Conservation (phyloP, 2,329 filamentous ascomycete species). For the Penicillium sumatraense region DNA sequence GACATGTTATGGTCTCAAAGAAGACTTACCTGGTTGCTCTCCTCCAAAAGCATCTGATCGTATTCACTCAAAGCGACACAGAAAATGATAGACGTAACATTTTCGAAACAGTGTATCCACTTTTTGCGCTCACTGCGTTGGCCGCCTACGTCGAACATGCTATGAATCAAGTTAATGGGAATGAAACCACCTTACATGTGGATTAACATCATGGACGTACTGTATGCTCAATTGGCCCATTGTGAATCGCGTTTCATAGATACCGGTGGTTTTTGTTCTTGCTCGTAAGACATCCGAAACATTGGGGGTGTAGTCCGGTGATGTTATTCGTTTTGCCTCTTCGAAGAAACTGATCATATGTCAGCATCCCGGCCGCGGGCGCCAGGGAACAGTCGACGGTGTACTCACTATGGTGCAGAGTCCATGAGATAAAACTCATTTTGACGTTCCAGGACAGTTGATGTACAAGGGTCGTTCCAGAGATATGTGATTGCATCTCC, state of each 20-base stretch:
- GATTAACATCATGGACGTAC: conserved; percentile 61
- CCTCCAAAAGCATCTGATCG: conserved; percentile 93
- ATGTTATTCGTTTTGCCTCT: conserved; percentile 82
- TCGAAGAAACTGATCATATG: conserved; percentile 80
- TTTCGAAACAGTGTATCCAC: conserved; percentile 99
- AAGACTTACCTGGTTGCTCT: conserved; percentile 83
- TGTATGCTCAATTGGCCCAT: conserved; percentile 99
- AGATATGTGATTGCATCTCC: conserved; percentile 82
- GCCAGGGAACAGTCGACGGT: background rate
- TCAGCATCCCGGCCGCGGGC: conserved; percentile 18
- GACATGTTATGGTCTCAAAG: conserved; percentile 13
- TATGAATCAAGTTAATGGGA: conserved; percentile 47
- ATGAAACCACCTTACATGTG: conserved; percentile 7
- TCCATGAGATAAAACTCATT: conserved; percentile 99
- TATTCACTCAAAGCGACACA: conserved; percentile 98
- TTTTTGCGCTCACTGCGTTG: conserved; percentile 98
- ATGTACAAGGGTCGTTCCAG: conserved; percentile 87
- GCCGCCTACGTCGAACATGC: conserved; percentile 99
- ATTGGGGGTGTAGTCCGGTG: conserved; percentile 83
- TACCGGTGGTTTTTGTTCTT: conserved; percentile 97
- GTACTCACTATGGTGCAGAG: conserved; percentile 89
- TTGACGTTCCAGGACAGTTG: conserved; percentile 85
- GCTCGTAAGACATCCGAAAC: conserved; percentile 95
- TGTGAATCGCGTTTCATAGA: conserved; percentile 97
- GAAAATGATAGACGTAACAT: conserved; percentile 99